These are phyloP conservation scores for Lentinus tigrinus DNA, from an alignment of 768 basidiomycete species.

Conservation along the genomic window DNA sequence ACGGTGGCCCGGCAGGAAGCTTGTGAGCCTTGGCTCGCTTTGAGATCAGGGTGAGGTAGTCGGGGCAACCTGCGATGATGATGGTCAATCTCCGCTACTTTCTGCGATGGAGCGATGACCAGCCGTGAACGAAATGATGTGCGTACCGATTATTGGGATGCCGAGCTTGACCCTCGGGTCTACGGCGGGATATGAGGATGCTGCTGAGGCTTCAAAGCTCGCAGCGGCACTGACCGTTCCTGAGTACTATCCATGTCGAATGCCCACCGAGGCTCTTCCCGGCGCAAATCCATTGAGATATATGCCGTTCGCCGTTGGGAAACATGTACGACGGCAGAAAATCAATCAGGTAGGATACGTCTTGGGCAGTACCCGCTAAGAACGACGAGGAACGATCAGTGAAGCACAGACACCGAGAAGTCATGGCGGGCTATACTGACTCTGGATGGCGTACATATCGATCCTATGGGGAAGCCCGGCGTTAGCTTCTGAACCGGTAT, in stretches of 20 bases:
- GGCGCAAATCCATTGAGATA: constrained; percentile 68
- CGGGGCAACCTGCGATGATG: constrained; percentile 70
- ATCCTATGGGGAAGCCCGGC: constrained; percentile 25
- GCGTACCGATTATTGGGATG: constrained; percentile 38
- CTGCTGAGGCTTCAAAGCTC: too few relatives aligned
- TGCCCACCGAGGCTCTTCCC: constrained; percentile 88
- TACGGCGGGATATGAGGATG: constrained; percentile 13
- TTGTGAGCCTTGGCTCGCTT: constrained; percentile 49
- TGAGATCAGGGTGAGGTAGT: constrained; percentile 57
- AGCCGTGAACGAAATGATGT: neutral
- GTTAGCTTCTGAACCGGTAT: neutral
- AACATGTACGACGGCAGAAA: constrained; percentile 75
- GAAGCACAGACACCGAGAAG: neutral
- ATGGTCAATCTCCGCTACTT: constrained; percentile 26
- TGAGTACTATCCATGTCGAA: constrained; percentile 70
- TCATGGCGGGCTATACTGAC: constrained; percentile 26
- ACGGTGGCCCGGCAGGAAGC: constrained; percentile 47
- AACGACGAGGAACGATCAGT: neutral
- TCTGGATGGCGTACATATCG: constrained; percentile 50
- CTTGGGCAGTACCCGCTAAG: constrained; percentile 63
- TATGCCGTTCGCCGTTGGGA: constrained; percentile 56
- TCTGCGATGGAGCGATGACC: neutral
- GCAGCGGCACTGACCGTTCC: constrained; percentile 34
- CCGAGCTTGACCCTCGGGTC: constrained; percentile 44
- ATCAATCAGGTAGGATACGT: constrained; percentile 81